phyloP scores from a whole-genome alignment of 78 protist genomes.

The Anaeramoeba flamelloides region DNA sequence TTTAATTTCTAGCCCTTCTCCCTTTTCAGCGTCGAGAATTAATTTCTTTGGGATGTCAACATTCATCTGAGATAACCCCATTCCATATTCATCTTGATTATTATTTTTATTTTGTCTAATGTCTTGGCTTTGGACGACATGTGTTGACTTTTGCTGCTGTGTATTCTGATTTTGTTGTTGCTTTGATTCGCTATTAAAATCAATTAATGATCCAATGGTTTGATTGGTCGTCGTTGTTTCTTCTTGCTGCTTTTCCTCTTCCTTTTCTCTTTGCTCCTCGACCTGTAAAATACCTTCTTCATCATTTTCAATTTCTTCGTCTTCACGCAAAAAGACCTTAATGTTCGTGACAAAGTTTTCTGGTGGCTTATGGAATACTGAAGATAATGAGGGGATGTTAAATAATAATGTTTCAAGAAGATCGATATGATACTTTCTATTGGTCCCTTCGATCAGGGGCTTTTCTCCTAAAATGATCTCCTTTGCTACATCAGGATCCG shows the following conservation, averaged over 20 bases:
- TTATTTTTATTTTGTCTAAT: too few relatives aligned
- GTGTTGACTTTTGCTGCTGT: too few relatives aligned
- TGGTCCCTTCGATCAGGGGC: not conserved
- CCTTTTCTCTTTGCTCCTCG: not conserved
- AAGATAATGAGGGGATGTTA: not conserved
- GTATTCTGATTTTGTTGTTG: too few relatives aligned
- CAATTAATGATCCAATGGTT: too few relatives aligned
- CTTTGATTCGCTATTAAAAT: too few relatives aligned
- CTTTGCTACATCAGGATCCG: slow-evolving; percentile 84
- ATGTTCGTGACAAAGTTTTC: not conserved
- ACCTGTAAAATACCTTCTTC: not conserved
- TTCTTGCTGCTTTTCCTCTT: not conserved
- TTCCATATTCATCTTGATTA: too few relatives aligned
- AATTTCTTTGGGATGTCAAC: too few relatives aligned
- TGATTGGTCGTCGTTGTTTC: too few relatives aligned
- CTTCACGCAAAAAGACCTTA: not conserved
- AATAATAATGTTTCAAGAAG: not conserved
- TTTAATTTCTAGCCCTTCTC: slow-evolving; percentile 12
- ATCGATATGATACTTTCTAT: not conserved
- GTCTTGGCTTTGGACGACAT: too few relatives aligned
- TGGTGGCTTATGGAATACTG: not conserved
- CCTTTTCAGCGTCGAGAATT: too few relatives aligned
- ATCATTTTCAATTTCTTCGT: not conserved
- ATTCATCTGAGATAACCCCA: too few relatives aligned
- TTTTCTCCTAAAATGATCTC: not conserved